Base-by-base conservation (phyloP, 192 early-diverging fungal genomes). In the Backusella liffmaniae region DNA sequence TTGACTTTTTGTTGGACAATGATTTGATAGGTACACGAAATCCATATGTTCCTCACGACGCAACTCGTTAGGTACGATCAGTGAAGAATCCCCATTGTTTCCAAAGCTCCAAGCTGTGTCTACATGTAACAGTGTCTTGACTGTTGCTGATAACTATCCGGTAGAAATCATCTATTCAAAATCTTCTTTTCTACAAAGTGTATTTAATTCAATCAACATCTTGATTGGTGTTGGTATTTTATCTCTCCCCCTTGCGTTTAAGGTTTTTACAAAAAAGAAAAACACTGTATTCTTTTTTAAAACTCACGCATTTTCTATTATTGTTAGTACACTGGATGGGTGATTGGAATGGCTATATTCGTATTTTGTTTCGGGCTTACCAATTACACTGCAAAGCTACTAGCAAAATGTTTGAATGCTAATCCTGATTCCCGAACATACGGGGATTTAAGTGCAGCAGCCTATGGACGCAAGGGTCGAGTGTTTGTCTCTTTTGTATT, bases 221-320 rank as follows among this genome's bases (percentile, higher is more conserved):
- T 77, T 91, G 32, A 91, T 90, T 72, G 90, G 90, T 26, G 86
- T 93, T 71, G 91, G 88, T 39, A 87, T 93, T 49, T 74, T 93
- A 16, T 79, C 90, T 10, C 74, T 93, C 9, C 91, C 92, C 3
- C 83, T 88, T 34, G 88, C 85, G 7, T 82, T 93, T 41, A 80
- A 82, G 15, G 80, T 83, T 44, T 75, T 32, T n/a, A 69, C 37
- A 37, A 53, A 53, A 16, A 72, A 72, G 26, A 51, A 26, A 49
- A 66, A 65, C 37, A 51, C 53, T 72, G n/a, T 15, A 32, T 44
- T 37, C 0, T 23, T 75, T 18, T 68, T 16, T 49, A 71, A 56
- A 26, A 51, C 36, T 70, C 41, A 76, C 32, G 39, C 29, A 62
- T 53, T 21, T 44, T 9, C 9, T 39, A 32, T 39, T 34, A 18